phyloP scores from a whole-genome alignment of 441 rosid species.

The Erodium chrysanthum region DNA sequence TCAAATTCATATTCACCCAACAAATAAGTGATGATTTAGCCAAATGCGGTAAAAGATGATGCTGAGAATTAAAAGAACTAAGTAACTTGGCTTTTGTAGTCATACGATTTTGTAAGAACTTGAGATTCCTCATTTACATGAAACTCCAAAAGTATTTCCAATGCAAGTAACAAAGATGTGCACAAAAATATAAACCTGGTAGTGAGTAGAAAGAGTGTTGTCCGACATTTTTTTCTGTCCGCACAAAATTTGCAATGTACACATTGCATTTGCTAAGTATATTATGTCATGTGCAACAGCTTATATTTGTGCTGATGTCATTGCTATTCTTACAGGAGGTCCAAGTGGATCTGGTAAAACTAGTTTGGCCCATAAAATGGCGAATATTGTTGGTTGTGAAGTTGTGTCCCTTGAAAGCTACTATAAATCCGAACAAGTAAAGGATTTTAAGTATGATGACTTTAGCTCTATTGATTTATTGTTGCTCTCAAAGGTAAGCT shows the following conservation, averaged over 20 bases:
- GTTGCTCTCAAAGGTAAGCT: constrained; percentile 78
- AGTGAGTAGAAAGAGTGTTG: not conserved
- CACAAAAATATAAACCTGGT: constrained; percentile 1
- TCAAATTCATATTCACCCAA: no score
- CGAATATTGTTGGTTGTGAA: constrained; percentile 96
- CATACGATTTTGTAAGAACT: not conserved
- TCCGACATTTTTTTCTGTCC: not conserved
- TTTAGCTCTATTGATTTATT: constrained; percentile 77
- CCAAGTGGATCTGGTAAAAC: constrained; percentile 99
- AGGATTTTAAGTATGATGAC: constrained; percentile 88
- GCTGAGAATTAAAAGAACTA: no score
- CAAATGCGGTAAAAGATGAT: no score
- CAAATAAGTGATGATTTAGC: no score
- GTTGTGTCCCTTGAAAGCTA: constrained; percentile 98
- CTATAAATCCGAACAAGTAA: constrained; percentile 73
- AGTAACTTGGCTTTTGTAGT: constrained; percentile 1
- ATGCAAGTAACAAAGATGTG: not conserved
- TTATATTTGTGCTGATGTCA: constrained; percentile 2
- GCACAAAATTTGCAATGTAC: not conserved
- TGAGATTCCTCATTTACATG: not conserved
- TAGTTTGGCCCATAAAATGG: constrained; percentile 99
- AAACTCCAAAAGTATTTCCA: not conserved
- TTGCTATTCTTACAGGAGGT: constrained; percentile 61
- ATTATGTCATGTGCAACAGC: not conserved
- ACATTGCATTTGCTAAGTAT: not conserved